Evolutionary conservation across 164 flowering plant species (phyloP), one percentile per base, ranked within the genome.

Genomic region (Echeveria elegans): DNA sequence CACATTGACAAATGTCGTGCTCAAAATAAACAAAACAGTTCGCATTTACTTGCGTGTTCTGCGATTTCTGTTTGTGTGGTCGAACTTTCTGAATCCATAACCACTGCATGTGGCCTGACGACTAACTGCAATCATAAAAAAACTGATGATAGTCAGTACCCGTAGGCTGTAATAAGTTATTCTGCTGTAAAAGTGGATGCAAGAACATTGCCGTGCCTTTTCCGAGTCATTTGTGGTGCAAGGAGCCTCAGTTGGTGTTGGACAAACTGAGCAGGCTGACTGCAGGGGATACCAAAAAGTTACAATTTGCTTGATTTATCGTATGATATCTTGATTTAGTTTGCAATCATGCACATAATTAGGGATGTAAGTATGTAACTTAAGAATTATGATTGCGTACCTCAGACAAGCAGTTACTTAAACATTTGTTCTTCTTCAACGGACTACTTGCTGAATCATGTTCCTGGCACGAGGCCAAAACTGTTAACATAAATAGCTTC

Each of bases 1-100:
- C 23, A 18, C 23, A 47, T 47, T 47, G 23, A 10, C 23, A 18
- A 8, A 18, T 18, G 52, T n/a, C 23, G 28, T n/a, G 68, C 60
- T 53, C 60, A 53, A 11, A 16, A n/a, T n/a, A n/a, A n/a, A n/a
- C n/a, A n/a, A n/a, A n/a, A n/a, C n/a, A n/a, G n/a, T n/a, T n/a
- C n/a, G n/a, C n/a, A n/a, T n/a, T n/a, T 26, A 76, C 77, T 77
- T 71, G 75, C 68, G 68, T 59, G 40, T 63, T 77, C 65, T n/a
- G 65, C 68, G 31, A 61, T 48, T 68, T 77, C 72, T 56, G 71
- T 80, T 56, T 69, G 76, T 36, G 84, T 79, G 36, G 83, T 83
- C 64, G 84, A 81, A 71, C 78, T 56, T 67, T 76, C 81, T n/a
- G 83, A 79, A 61, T 75, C 83, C n/a, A 70, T 53, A 31, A 61